Evolutionary conservation across 2,329 filamentous ascomycete genomes (phyloP), one percentile per base, ranked within the genome.

Genomic region (Parasarocladium wereldwijsianum): DNA sequence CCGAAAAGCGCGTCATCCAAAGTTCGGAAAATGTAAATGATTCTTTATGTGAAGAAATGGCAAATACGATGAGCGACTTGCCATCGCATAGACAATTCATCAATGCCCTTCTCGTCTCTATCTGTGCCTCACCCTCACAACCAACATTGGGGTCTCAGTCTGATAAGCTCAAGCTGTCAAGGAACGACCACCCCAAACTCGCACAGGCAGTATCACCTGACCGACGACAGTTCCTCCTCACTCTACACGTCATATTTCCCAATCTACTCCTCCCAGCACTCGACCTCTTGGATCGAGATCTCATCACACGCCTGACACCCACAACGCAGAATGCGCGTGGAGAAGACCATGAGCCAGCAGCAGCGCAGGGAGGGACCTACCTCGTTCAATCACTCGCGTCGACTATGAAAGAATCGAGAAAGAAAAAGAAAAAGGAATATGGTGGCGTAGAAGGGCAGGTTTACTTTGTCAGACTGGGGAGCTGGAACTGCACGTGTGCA

Each of bases 401-500:
- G 22, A 39, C 41, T 43, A 52, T 36, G 40, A 30, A 24, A 13
- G 28, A 21, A 9, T 19, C 20, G n/a, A 19, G 24, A 16, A 23
- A 21, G 20, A 30, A 21, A 12, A 12, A n/a, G 20, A 21, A 6
- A 4, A 10, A 14, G 28, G 15, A 23, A 10, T 21, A 24, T n/a
- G 13, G 13, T 17, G n/a, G n/a, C n/a, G n/a, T n/a, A n/a, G n/a
- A n/a, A n/a, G n/a, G n/a, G n/a, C n/a, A n/a, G n/a, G n/a, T n/a
- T 29, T 92, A 94, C 52, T 61, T 81, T 41, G 80, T 96, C 11
- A 70, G 76, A 8, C 63, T 86, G 2, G 42, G 51, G 1, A 71
- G 77, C 2, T 96, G 90, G 90, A 85, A 79, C 50, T 98, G 90
- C 52, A 82, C 73, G 1, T 98, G 90, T 57, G 78, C 85, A 4